Evolutionary conservation across 768 basidiomycete species (phyloP), one percentile per base, ranked within the genome.

Genomic region (Phylloporus scabripes): DNA sequence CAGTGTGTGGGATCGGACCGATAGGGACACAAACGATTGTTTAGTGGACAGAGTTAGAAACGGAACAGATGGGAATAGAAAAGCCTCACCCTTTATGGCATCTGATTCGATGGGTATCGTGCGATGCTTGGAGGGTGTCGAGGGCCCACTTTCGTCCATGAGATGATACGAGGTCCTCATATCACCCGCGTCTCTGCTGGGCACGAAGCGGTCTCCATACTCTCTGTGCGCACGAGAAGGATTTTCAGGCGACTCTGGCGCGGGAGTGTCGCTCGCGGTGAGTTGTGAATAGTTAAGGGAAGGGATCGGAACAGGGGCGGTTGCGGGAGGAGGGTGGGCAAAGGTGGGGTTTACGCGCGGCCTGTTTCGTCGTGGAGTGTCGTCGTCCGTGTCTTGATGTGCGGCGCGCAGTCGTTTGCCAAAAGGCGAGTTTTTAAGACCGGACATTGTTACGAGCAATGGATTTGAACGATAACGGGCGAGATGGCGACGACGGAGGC

Each of bases 361-460:
- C 34, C 80, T 72, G 56, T 68, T 77, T 56, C 79, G 70, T 46
- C 78, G 65, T 0, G 77, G 79, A 3, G 73, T 66, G 45, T 82
- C 79, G 50, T 84, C 83, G 18, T 66, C 68, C 24, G 54, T 36
- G 60, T 85, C 82, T 58, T 77, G 74, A 52, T 85, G 81, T 4
- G 82, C 76, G 12, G 83, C 83, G 37, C 87, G 81, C n/a, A 90
- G 74, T 11, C 87, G 81, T 62, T 89, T 90, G 37, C 85, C 87
- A 68, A 87, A 90, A 1, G 84, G 85, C 60, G 87, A 88, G 69
- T 89, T 88, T 74, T 85, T 87, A 69, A 89, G 77, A 48, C 80
- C 79, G 50, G 85, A 82, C 85, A 87, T 87, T 41, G 46, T 38
- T 20, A 40, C 8, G 12, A 14, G 41, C 32, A 38, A 47, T 26